Conservation (phyloP, 2,329 filamentous ascomycete species). For the Ciborinia camelliae region DNA sequence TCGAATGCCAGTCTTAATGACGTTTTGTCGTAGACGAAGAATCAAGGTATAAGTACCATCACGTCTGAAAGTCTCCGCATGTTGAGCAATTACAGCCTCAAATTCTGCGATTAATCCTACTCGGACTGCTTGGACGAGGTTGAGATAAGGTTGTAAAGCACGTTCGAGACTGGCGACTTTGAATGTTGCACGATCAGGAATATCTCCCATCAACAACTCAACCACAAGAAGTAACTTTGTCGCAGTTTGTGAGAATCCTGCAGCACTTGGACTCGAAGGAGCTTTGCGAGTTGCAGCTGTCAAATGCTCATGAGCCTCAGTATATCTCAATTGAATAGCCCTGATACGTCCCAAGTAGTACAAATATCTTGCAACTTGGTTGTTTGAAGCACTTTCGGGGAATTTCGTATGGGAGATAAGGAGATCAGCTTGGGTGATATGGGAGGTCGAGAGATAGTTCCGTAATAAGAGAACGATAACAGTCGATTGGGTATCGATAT, state of each 20-base stretch:
- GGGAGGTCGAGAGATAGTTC: conserved; percentile 93
- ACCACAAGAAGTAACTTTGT: conserved; percentile 96
- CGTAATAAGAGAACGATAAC: conserved; percentile 92
- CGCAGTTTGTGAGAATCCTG: conserved; percentile 92
- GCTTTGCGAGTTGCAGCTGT: conserved; percentile 93
- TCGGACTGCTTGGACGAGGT: conserved; percentile 90
- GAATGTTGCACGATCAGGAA: conserved; percentile 92
- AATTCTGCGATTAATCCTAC: conserved; percentile 96
- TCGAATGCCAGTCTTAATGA: conserved; percentile 98
- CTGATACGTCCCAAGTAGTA: conserved; percentile 97
- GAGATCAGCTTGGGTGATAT: conserved; percentile 94
- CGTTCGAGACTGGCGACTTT: conserved; percentile 83
- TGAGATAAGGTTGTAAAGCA: conserved; percentile 86
- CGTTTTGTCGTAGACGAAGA: conserved; percentile 91
- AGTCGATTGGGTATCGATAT: conserved; percentile 93
- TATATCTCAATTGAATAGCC: conserved; percentile 94
- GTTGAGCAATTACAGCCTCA: conserved; percentile 76
- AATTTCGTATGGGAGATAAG: conserved; percentile 95
- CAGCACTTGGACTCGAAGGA: conserved; percentile 81
- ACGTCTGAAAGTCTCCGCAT: conserved; percentile 81
- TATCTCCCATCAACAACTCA: conserved; percentile 96
- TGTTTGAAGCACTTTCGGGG: conserved; percentile 90
- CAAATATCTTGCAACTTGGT: conserved; percentile 94
- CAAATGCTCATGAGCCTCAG: conserved; percentile 91
- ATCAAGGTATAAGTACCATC: conserved; percentile 96